Percentiles rank a stretch among this genome's conserved stretches.
These are phyloP conservation scores for Sutorius australiensis DNA, from an alignment of 768 basidiomycete genomes.

Conservation along the genomic window DNA sequence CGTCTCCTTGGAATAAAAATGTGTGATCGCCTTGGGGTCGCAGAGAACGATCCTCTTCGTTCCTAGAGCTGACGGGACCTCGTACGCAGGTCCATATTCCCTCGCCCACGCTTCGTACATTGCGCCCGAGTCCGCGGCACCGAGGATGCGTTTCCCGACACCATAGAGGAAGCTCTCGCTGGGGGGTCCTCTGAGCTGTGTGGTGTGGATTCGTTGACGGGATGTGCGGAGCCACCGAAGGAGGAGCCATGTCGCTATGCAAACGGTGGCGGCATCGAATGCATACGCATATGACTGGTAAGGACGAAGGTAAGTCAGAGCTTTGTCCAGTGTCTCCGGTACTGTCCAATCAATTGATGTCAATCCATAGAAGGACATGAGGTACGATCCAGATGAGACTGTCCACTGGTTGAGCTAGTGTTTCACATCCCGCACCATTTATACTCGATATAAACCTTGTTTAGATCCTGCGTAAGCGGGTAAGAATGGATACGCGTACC, in stretches of 20 bases:
- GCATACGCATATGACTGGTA: not conserved
- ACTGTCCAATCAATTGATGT: not conserved
- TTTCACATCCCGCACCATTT: not conserved
- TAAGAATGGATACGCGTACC: too few relatives aligned
- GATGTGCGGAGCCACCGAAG: slow-evolving; percentile 1
- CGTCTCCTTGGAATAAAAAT: slow-evolving; percentile 12
- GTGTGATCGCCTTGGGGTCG: slow-evolving; percentile 39
- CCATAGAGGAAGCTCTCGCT: slow-evolving; percentile 18
- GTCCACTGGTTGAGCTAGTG: not conserved
- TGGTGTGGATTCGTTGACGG: slow-evolving; percentile 5
- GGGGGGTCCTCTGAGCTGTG: slow-evolving; percentile 18
- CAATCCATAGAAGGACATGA: not conserved
- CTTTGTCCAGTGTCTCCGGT: not conserved
- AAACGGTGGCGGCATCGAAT: not conserved
- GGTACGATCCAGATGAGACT: too few relatives aligned
- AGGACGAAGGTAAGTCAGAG: not conserved
- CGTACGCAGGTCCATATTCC: slow-evolving; percentile 18
- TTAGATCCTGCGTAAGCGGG: too few relatives aligned
- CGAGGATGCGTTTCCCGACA: slow-evolving; percentile 2
- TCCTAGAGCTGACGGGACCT: slow-evolving; percentile 14
- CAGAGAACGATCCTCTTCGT: slow-evolving; percentile 17
- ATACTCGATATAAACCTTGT: not conserved
- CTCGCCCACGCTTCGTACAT: slow-evolving; percentile 23
- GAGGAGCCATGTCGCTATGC: slow-evolving; percentile 3
- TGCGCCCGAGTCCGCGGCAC: not conserved